Evolutionary conservation across 305 asterid species (phyloP).

Genomic region (Ajuga reptans): DNA sequence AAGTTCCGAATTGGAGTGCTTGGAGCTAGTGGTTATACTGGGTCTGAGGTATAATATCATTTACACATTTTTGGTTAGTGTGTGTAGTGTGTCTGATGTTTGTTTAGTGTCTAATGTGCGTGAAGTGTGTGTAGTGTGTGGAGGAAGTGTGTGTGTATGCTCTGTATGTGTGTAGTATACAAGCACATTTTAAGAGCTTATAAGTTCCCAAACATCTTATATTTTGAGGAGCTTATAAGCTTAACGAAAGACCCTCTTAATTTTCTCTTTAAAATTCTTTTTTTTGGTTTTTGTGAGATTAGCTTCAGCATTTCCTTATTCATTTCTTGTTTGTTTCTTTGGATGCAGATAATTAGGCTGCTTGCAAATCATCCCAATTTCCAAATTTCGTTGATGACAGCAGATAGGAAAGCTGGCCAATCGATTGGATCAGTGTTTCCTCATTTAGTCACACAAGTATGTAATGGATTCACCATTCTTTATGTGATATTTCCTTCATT

Average conservation of each 20-base stretch:
- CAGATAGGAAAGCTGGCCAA: conserved; percentile 90
- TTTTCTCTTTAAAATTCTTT: background rate
- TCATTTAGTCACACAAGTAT: conserved; percentile 67
- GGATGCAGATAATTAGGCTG: conserved; percentile 68
- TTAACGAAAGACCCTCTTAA: no score
- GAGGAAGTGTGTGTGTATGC: no score
- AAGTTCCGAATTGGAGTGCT: conserved; percentile 63
- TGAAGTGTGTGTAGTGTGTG: no score
- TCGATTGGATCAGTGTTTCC: conserved; percentile 84
- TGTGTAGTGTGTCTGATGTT: no score
- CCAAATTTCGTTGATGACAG: conserved; percentile 73
- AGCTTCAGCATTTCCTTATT: background rate
- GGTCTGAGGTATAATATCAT: conserved; percentile 51
- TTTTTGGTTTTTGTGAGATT: background rate
- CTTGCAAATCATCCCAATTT: conserved; percentile 69
- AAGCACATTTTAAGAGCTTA: no score
- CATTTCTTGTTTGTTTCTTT: background rate
- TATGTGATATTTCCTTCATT: background rate
- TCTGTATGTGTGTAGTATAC: no score
- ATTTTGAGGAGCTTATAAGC: no score
- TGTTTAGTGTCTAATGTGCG: no score
- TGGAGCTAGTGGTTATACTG: conserved; percentile 92
- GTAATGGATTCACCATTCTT: background rate
- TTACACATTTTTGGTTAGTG: no score
- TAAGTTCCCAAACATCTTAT: no score